Percentiles rank a stretch among this genome's conserved stretches.
Evolutionary conservation across 2,329 filamentous ascomycete genomes (phyloP).

Genomic region (Endocalyx cinctus): DNA sequence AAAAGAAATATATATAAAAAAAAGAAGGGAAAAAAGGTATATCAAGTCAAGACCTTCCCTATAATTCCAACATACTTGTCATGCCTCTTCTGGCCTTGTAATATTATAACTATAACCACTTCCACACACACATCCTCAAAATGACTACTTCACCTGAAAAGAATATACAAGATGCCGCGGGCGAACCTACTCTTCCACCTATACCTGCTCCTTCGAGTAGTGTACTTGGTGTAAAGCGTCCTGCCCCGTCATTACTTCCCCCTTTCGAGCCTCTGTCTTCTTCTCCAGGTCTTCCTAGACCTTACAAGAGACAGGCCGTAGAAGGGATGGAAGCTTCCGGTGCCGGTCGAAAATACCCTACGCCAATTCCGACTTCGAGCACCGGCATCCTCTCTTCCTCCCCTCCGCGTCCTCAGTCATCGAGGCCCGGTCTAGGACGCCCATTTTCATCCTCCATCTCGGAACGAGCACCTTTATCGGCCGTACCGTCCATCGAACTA

Average conservation of each 20-base stretch:
- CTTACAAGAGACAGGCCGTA: conserved; percentile 61
- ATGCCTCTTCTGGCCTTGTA: too few relatives aligned
- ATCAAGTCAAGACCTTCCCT: too few relatives aligned
- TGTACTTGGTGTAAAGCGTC: conserved; percentile 51
- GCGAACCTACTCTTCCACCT: conserved; percentile 32
- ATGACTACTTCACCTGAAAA: conserved; percentile 25
- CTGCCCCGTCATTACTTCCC: conserved; percentile 66
- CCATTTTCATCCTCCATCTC: conserved; percentile 61
- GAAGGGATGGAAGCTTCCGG: conserved; percentile 32
- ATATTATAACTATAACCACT: too few relatives aligned
- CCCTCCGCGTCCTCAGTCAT: conserved; percentile 53
- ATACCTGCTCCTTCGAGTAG: conserved; percentile 14
- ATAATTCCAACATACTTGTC: too few relatives aligned
- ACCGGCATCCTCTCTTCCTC: conserved; percentile 88
- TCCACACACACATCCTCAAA: too few relatives aligned
- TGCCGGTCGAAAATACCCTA: conserved; percentile 73
- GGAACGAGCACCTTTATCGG: conserved; percentile 77
- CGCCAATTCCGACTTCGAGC: conserved; percentile 88
- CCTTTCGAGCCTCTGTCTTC: conserved; percentile 78
- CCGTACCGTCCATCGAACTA: conserved; percentile 78
- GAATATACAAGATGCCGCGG: conserved; percentile 28
- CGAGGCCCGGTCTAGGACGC: conserved; percentile 51
- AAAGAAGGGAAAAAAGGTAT: too few relatives aligned
- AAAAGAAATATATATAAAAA: too few relatives aligned
- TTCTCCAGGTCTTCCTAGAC: conserved; percentile 66